Evolutionary conservation across 441 rosid species (phyloP).

Genomic region (Cnidoscolus chayamansa): DNA sequence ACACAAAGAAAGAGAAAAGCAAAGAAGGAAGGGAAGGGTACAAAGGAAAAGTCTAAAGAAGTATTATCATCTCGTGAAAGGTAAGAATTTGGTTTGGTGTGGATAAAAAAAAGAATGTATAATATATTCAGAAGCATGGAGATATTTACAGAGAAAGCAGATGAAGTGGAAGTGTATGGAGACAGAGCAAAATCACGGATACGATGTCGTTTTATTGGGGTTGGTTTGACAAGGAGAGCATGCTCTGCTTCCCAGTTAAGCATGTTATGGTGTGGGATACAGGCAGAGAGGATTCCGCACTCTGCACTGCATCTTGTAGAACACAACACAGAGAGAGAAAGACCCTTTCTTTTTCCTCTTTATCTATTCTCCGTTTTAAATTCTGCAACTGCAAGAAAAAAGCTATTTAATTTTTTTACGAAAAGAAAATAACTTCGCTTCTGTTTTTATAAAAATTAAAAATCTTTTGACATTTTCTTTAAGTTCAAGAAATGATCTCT

Average conservation of each 20-base stretch:
- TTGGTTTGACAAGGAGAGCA: conserved; percentile 21
- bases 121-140: neutral
- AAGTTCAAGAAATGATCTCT: no score
- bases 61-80: conserved; percentile 34
- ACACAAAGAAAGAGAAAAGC: conserved; percentile 9
- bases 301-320: neutral
- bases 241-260: conserved; percentile 12
- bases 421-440: no score
- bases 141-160: conserved; percentile 8
- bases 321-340: neutral
- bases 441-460: no score
- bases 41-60: conserved; percentile 16
- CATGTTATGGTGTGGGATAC: neutral
- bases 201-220: conserved; percentile 41
- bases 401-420: no score
- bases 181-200: conserved; percentile 60
- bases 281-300: neutral
- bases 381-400: neutral
- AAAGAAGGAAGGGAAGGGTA: conserved; percentile 7
- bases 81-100: conserved; percentile 28
- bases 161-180: neutral
- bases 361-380: neutral
- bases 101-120: neutral
- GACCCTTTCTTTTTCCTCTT: neutral
- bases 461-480: no score